A percentile compares a stretch with the other conserved stretches of the same genome.
Conservation (phyloP, 1,284 basidiomycete species). For the Rhodotorula glutinis region DNA sequence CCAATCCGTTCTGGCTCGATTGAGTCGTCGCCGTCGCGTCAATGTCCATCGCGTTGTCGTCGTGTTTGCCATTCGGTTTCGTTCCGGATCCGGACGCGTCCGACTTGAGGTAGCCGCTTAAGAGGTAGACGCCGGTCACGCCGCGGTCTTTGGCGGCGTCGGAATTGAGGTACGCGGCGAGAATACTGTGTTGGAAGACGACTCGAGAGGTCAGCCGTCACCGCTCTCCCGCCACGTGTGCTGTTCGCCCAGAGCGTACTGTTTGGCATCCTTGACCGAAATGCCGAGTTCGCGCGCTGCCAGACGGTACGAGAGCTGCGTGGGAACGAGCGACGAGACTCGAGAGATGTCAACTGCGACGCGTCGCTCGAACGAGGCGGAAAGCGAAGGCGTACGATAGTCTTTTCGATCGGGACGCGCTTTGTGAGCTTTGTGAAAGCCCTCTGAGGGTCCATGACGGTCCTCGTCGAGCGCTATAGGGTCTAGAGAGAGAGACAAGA, state of each 20-base stretch:
- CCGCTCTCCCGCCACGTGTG: too few relatives aligned
- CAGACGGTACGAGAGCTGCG: conserved; percentile 33
- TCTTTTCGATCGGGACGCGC: conserved; percentile 28
- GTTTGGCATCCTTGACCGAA: conserved; percentile 23
- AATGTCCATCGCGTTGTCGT: conserved; percentile 7
- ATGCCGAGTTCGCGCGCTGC: conserved; percentile 25
- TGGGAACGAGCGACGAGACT: background rate
- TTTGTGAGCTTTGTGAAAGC: conserved; percentile 23
- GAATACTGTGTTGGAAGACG: background rate
- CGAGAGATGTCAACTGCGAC: too few relatives aligned
- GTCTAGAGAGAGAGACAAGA: background rate
- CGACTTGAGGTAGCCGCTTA: conserved; percentile 14
- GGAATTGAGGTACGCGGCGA: conserved; percentile 19
- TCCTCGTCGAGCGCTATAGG: background rate
- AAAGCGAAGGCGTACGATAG: conserved; percentile 11
- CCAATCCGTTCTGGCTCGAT: background rate
- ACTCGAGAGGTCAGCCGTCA: background rate
- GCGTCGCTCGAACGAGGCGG: background rate
- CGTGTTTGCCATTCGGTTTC: background rate
- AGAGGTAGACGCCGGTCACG: conserved; percentile 17
- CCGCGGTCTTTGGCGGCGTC: conserved; percentile 24
- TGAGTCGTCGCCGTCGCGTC: background rate
- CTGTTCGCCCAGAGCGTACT: background rate
- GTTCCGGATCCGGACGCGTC: background rate
- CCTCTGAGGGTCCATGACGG: background rate